Conservation (phyloP, 139 green algal genomes). For the Penium margaritaceum region DNA sequence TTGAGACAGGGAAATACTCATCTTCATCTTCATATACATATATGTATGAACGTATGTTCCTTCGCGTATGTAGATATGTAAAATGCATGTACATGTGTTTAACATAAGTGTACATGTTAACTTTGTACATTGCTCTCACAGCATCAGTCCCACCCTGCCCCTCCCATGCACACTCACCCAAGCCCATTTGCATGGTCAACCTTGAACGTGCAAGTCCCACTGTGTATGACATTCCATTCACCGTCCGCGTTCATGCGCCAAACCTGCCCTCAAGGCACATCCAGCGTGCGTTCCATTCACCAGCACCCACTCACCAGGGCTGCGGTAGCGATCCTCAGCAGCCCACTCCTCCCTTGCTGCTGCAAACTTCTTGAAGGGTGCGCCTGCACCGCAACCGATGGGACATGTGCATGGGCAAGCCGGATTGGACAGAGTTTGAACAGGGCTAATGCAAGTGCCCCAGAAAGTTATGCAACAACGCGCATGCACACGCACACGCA, state of each 20-base stretch:
- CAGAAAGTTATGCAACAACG: slow-evolving; percentile 7
- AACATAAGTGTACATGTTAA: too few relatives aligned
- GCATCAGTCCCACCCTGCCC: not conserved
- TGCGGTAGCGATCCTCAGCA: slow-evolving; percentile 50
- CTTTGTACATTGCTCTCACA: too few relatives aligned
- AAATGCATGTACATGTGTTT: too few relatives aligned
- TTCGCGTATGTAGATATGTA: too few relatives aligned
- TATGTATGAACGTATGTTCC: too few relatives aligned
- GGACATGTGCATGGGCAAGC: slow-evolving; percentile 1
- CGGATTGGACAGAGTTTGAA: too few relatives aligned
- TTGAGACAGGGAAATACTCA: too few relatives aligned
- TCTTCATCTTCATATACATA: too few relatives aligned
- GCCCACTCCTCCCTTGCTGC: slow-evolving; percentile 47
- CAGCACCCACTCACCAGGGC: slow-evolving; percentile 42
- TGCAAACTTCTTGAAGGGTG: slow-evolving; percentile 47
- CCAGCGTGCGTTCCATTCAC: not conserved
- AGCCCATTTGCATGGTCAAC: too few relatives aligned
- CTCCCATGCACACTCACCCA: not conserved
- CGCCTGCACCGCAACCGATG: slow-evolving; percentile 19
- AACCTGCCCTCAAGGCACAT: not conserved
- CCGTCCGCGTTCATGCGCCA: not conserved
- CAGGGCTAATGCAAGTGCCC: too few relatives aligned
- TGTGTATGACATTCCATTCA: too few relatives aligned
- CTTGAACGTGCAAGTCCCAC: not conserved
- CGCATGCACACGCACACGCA: too few relatives aligned